Conservation (phyloP, 306 rosid genomes). For the Cercis canadensis region DNA sequence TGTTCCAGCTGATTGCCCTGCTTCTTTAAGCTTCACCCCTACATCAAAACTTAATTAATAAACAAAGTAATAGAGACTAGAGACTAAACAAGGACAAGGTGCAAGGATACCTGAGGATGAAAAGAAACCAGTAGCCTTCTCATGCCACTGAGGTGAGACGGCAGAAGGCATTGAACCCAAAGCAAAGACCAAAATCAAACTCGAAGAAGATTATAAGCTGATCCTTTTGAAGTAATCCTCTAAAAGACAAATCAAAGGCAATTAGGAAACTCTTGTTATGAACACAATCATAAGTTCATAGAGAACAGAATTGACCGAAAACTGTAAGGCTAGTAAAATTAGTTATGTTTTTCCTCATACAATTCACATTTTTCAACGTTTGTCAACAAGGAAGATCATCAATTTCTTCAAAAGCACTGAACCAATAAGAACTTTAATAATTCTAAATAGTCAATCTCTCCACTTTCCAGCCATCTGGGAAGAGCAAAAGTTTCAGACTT, state of each 20-base stretch:
- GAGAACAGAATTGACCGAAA: conserved; percentile 11
- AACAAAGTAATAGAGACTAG: conserved; percentile 24
- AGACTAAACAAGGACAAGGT: conserved; percentile 18
- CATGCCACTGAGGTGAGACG: conserved; percentile 82
- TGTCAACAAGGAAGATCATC: conserved; percentile 11
- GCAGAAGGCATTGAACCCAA: conserved; percentile 77
- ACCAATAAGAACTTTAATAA: background rate
- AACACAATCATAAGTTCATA: conserved; percentile 6
- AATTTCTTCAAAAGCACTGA: conserved; percentile 25
- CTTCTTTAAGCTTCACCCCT: conserved; percentile 91
- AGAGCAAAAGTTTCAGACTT: background rate
- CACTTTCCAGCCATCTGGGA: background rate
- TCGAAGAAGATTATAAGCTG: conserved; percentile 29
- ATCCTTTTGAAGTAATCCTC: conserved; percentile 46
- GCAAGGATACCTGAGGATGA: conserved; percentile 76
- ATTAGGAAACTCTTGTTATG: conserved; percentile 20
- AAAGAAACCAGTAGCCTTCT: conserved; percentile 85
- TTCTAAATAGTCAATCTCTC: background rate
- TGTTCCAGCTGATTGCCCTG: conserved; percentile 86
- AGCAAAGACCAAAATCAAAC: conserved; percentile 43
- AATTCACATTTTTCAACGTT: conserved; percentile 4
- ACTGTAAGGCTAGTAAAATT: background rate
- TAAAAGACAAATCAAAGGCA: conserved; percentile 17
- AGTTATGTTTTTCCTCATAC: background rate
- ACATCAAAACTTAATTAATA: conserved; percentile 37